These are phyloP conservation scores for Trichoderma hamatum DNA, from an alignment of 2,329 filamentous ascomycete genomes.

Conservation along the genomic window DNA sequence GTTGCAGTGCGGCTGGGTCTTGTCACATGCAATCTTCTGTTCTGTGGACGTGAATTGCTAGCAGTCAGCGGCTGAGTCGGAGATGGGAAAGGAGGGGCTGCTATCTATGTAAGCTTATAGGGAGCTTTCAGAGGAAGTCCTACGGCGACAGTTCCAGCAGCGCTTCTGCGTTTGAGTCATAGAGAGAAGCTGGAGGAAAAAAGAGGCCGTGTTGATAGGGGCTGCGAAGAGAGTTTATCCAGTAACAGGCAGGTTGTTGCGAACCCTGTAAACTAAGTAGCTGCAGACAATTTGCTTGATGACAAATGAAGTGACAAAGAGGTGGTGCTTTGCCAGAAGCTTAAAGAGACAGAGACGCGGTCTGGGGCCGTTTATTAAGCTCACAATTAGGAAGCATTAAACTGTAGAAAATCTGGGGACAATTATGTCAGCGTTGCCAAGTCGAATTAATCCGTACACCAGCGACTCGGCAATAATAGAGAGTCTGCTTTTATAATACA, in stretches of 20 bases:
- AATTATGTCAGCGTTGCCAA: neutral
- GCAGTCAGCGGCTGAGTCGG: neutral
- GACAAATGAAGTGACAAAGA: neutral
- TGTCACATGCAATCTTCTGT: slow-evolving; percentile 25
- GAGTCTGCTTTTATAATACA: too few relatives aligned
- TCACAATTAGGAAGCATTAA: neutral
- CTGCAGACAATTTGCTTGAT: neutral
- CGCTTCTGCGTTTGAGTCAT: slow-evolving; percentile 22
- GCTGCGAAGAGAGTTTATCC: neutral
- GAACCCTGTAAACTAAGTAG: neutral
- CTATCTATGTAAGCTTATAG: neutral
- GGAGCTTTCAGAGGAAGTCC: neutral
- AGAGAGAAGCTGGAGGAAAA: neutral
- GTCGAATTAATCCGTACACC: neutral
- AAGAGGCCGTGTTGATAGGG: neutral
- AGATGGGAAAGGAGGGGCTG: neutral
- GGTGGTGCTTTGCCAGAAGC: neutral
- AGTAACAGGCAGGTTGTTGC: neutral
- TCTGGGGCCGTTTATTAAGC: neutral
- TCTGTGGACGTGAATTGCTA: neutral
- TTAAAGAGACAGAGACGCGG: neutral
- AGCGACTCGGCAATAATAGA: too few relatives aligned
- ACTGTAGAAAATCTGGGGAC: neutral
- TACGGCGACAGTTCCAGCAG: slow-evolving; percentile 25
- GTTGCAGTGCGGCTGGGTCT: slow-evolving; percentile 6